Evolutionary conservation across 192 early-diverging fungal species (phyloP).

Genomic region (Entrophospora sp.): DNA sequence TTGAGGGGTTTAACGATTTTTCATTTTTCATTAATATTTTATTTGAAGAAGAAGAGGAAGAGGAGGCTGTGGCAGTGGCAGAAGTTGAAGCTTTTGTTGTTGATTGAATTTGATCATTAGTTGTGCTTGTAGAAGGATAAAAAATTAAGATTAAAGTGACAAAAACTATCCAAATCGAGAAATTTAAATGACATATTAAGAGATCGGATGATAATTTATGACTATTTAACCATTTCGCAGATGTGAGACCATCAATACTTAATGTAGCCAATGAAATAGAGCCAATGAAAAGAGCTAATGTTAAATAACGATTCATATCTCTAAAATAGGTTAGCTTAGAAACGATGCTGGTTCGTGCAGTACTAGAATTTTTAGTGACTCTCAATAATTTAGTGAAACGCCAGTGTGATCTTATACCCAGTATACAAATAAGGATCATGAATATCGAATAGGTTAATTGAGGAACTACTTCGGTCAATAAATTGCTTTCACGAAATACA

Average conservation of each 20-base stretch:
- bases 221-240: background rate
- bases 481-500: slow-evolving; percentile 14
- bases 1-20: background rate
- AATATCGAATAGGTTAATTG: slow-evolving; percentile 29
- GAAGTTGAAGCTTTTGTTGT: background rate
- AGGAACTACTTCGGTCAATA: slow-evolving; percentile 31
- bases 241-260: slow-evolving; percentile 9
- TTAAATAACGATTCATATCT: slow-evolving; percentile 16
- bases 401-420: slow-evolving; percentile 11
- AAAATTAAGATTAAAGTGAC: slow-evolving; percentile 10
- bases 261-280: background rate
- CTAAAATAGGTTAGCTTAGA: slow-evolving; percentile 16
- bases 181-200: slow-evolving; percentile 6
- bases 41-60: background rate
- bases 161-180: slow-evolving; percentile 8
- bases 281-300: slow-evolving; percentile 5
- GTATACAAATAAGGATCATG: background rate
- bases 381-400: slow-evolving; percentile 9
- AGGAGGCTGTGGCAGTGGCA: background rate
- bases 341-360: background rate
- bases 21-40: background rate
- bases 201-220: background rate
- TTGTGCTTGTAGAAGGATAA: slow-evolving; percentile 3
- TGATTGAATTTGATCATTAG: background rate
- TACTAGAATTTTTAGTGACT: background rate